Percentiles rank a stretch among this genome's conserved stretches.
These are phyloP conservation scores for Leishmania amazonensis DNA, from an alignment of 208 protist species.

Conservation along the genomic window DNA sequence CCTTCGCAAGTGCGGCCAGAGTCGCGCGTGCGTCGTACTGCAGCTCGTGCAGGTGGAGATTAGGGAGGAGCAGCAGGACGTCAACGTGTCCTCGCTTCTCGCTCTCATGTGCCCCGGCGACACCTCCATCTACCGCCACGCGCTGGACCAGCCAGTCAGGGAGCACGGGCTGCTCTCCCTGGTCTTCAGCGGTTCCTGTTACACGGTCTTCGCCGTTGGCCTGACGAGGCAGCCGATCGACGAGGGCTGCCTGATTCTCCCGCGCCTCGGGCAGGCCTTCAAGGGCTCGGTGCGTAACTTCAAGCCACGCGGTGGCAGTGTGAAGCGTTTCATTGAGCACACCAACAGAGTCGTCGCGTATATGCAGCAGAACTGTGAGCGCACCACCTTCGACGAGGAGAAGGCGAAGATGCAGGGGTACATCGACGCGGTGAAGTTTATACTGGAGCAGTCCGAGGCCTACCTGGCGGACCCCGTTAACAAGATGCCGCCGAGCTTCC, in stretches of 20 bases:
- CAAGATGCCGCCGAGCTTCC: conserved; percentile 32
- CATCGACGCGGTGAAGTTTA: conserved; percentile 30
- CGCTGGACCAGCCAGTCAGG: conserved; percentile 17
- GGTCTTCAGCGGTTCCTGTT: conserved; percentile 39
- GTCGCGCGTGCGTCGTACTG: conserved; percentile 42
- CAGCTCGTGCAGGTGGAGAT: conserved; percentile 38
- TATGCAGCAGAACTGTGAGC: conserved; percentile 20
- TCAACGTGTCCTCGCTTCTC: conserved; percentile 37
- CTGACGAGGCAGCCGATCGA: conserved; percentile 36
- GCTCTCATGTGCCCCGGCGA: conserved; percentile 38
- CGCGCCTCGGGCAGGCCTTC: conserved; percentile 28
- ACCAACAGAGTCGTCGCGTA: conserved; percentile 25
- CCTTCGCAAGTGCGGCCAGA: conserved; percentile 42
- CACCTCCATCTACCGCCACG: conserved; percentile 32
- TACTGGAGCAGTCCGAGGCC: conserved; percentile 26
- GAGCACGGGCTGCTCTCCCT: conserved; percentile 34
- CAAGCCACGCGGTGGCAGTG: conserved; percentile 30
- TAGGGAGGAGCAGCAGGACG: conserved; percentile 33
- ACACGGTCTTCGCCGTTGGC: conserved; percentile 36
- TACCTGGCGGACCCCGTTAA: conserved; percentile 33
- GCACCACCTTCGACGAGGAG: conserved; percentile 27
- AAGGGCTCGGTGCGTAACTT: conserved; percentile 25
- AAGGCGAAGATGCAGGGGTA: conserved; percentile 31
- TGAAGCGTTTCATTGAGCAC: conserved; percentile 37
- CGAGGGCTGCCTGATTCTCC: conserved; percentile 35